phyloP scores from a whole-genome alignment of 148 eudicot species.

The Cornus suecica region DNA sequence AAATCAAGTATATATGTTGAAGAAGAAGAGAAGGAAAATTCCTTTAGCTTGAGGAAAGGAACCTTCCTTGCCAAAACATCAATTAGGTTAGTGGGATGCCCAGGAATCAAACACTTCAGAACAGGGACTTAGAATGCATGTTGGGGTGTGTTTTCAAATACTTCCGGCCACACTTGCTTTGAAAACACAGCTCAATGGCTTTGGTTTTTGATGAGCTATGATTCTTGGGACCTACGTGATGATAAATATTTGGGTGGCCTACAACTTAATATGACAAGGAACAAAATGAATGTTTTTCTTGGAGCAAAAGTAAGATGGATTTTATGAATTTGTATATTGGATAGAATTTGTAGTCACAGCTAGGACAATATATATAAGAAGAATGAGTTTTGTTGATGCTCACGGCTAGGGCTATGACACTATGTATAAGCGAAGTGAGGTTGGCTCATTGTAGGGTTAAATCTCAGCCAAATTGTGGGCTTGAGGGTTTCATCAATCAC shows the following conservation, averaged over 20 bases:
- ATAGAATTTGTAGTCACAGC: no score
- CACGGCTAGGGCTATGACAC: no score
- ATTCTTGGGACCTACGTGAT: slow-evolving; percentile 13
- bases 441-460: background rate
- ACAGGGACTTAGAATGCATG: slow-evolving; percentile 12
- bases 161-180: background rate
- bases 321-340: no score
- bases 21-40: background rate
- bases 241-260: background rate
- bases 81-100: slow-evolving; percentile 10
- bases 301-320: background rate
- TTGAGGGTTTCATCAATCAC: background rate
- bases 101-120: slow-evolving; percentile 6
- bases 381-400: no score
- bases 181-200: slow-evolving; percentile 13
- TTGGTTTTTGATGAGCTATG: background rate
- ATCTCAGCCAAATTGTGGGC: background rate
- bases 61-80: slow-evolving; percentile 10
- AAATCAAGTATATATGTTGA: background rate
- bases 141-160: slow-evolving; percentile 11
- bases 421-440: background rate
- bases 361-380: no score
- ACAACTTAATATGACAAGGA: background rate
- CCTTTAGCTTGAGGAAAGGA: background rate
- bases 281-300: background rate